phyloP scores from a whole-genome alignment of 176 grass and related monocot genomes.

The sorghum (Sorghum bicolor) region DNA sequence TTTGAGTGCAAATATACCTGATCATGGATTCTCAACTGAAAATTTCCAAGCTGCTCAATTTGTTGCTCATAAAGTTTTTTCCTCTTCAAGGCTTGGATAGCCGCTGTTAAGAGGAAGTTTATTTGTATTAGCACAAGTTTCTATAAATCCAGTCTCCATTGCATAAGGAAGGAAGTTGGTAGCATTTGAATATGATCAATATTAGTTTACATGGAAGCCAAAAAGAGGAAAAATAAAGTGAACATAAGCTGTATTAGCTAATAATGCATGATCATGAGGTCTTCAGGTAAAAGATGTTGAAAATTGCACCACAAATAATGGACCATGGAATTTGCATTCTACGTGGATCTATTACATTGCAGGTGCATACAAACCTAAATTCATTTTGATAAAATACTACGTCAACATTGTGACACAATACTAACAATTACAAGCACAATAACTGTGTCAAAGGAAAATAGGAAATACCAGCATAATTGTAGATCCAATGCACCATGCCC shows the following conservation, averaged over 20 bases:
- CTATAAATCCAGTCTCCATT: not conserved
- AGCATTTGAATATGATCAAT: not conserved
- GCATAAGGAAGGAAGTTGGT: not conserved
- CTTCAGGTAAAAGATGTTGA: not conserved
- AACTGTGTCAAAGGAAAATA: not conserved
- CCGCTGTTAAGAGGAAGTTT: constrained; percentile 39
- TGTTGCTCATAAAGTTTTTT: constrained; percentile 81
- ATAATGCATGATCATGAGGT: not conserved
- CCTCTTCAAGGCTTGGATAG: constrained; percentile 73
- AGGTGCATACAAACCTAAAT: not conserved
- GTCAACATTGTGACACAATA: not conserved
- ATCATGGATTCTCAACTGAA: constrained; percentile 83
- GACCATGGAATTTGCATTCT: not conserved
- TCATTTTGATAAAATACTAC: not conserved
- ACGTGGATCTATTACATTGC: not conserved
- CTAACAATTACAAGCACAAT: not conserved
- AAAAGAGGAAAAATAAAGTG: not conserved
- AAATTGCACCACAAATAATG: not conserved
- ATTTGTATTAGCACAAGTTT: not conserved
- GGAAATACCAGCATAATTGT: not conserved
- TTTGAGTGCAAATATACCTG: constrained; percentile 42
- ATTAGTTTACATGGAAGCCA: not conserved
- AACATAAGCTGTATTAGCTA: not conserved
- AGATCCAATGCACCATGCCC: not conserved
- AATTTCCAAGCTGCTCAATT: constrained; percentile 82